Percentiles rank a stretch among this genome's conserved stretches.
phyloP scores from a whole-genome alignment of 169 alveolate species.

The Cryptosporidium parvum region DNA sequence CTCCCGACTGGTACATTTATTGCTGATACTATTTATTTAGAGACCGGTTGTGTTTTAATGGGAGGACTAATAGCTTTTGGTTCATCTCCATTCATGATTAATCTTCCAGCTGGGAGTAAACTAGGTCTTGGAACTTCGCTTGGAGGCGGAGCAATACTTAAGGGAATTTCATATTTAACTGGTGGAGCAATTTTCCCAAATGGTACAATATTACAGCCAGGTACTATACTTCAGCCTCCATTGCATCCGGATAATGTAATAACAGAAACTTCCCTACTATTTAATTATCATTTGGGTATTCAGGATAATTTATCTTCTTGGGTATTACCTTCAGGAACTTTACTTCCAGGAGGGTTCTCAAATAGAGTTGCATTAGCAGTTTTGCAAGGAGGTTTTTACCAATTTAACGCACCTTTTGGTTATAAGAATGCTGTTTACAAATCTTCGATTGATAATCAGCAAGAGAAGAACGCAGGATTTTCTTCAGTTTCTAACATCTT shows the following conservation, averaged over 20 bases:
- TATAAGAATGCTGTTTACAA: constrained; percentile 41
- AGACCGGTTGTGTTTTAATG: constrained; percentile 70
- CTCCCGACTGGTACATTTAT: constrained; percentile 68
- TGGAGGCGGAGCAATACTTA: constrained; percentile 68
- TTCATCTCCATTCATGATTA: constrained; percentile 60
- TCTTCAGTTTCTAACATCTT: not conserved
- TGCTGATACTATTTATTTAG: constrained; percentile 62
- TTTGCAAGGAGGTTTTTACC: constrained; percentile 69
- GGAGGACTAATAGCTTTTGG: constrained; percentile 73
- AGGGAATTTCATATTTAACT: constrained; percentile 63
- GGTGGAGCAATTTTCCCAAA: constrained; percentile 75
- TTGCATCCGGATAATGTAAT: constrained; percentile 50
- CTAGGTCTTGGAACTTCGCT: constrained; percentile 58
- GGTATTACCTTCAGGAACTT: constrained; percentile 70
- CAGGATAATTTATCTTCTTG: constrained; percentile 65
- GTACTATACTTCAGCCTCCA: constrained; percentile 76
- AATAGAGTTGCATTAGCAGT: constrained; percentile 61
- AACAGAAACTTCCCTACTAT: constrained; percentile 59
- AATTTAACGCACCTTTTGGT: constrained; percentile 50
- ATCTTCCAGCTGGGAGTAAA: constrained; percentile 67
- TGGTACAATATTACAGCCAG: constrained; percentile 70
- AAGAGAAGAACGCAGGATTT: not conserved
- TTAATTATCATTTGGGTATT: constrained; percentile 62
- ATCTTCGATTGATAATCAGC: not conserved
- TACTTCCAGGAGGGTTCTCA: constrained; percentile 72